Evolutionary conservation across 495 filamentous ascomycete genomes (phyloP).

Genomic region (Hypoxylon lienhwacheense): DNA sequence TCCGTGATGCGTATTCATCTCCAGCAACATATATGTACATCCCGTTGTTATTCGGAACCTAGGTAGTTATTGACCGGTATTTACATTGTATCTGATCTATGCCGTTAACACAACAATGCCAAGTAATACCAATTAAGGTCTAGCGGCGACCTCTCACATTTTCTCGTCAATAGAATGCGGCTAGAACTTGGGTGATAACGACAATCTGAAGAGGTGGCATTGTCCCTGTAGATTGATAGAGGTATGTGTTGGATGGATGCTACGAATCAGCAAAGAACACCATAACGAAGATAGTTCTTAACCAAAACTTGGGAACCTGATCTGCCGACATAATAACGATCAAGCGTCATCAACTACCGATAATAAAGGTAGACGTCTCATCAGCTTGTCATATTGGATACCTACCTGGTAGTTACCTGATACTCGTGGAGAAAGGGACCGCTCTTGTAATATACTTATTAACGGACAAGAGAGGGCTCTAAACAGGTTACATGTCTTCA

Average conservation of each 20-base stretch:
- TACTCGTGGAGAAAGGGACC: no score
- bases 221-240: constrained; percentile 1
- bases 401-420: no score
- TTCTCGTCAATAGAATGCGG: constrained; percentile 2
- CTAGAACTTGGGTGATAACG: constrained; percentile 10
- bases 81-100: no score
- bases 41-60: background rate
- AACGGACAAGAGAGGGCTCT: constrained; percentile 3
- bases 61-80: background rate
- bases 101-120: no score
- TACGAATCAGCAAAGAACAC: no score
- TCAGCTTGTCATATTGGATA: constrained; percentile 17
- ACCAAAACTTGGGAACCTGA: background rate
- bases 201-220: constrained; percentile 2
- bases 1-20: background rate
- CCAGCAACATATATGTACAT: background rate
- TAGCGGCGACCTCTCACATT: constrained; percentile 6
- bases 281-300: constrained; percentile 9
- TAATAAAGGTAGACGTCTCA: constrained; percentile 5
- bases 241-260: constrained; percentile 12
- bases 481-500: no score
- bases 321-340: constrained; percentile 20
- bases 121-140: background rate
- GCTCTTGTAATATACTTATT: no score
- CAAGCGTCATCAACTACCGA: constrained; percentile 15